These are phyloP conservation scores for Nigrospora oryzae DNA, from an alignment of 2,329 filamentous ascomycete species.

Conservation along the genomic window DNA sequence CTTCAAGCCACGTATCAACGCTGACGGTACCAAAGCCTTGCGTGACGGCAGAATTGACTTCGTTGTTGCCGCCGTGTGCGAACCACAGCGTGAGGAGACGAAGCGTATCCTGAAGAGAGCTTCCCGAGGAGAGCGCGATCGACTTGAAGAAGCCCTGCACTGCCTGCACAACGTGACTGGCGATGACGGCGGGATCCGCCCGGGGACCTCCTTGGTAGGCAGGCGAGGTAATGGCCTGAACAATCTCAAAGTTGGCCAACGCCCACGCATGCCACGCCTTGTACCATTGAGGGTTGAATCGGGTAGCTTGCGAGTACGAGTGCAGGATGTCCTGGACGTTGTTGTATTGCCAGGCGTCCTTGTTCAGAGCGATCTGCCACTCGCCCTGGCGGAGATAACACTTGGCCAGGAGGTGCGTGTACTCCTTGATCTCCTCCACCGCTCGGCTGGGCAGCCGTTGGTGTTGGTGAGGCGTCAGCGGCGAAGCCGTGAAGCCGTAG, in stretches of 20 bases:
- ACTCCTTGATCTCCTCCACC: conserved; percentile 47
- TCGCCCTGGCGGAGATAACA: conserved; percentile 95
- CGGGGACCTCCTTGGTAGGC: conserved; percentile 34
- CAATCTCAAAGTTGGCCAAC: conserved; percentile 95
- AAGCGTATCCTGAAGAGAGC: conserved; percentile 91
- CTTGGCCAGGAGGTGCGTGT: conserved; percentile 74
- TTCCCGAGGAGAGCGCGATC: conserved; percentile 82
- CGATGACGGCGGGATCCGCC: conserved; percentile 59
- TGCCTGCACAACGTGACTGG: conserved; percentile 87
- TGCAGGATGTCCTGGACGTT: conserved; percentile 80
- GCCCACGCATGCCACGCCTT: conserved; percentile 99
- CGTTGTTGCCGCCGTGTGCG: conserved; percentile 76
- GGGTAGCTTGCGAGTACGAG: conserved; percentile 87
- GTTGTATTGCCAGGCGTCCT: conserved; percentile 81
- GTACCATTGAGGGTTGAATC: conserved; percentile 92
- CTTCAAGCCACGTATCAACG: conserved; percentile 97
- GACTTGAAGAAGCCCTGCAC: conserved; percentile 97
- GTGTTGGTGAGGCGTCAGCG: conserved; percentile 2
- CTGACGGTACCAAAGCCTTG: conserved; percentile 89
- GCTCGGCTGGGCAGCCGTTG: conserved; percentile 14
- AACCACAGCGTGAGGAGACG: conserved; percentile 94
- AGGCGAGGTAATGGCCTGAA: conserved; percentile 67
- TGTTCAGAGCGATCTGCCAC: conserved; percentile 82
- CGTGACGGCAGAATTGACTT: conserved; percentile 81
- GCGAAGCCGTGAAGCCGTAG: conserved; percentile 34